Evolutionary conservation across 148 eudicot species (phyloP), one percentile per base, ranked within the genome.

Genomic region (Persicaria tinctoria): DNA sequence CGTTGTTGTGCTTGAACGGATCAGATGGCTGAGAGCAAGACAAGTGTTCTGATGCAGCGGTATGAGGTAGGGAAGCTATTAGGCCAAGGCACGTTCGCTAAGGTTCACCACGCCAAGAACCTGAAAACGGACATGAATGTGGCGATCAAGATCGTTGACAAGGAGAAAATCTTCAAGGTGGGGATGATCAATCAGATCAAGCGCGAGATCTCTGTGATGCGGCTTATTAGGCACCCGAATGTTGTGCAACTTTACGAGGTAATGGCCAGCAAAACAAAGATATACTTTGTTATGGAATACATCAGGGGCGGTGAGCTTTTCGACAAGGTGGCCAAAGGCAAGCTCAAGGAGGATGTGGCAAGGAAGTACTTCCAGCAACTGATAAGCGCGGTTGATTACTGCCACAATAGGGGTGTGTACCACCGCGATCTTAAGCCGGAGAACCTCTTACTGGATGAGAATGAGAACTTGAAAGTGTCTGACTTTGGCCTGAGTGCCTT

Each of bases 31-130:
- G 79, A 82, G 60, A 79, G 8, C 74, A 46, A 50, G 54, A 48
- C 82, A 50, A 66, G 70, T 66, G 71, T 84, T 41, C 75, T 84
- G 59, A 75, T 84, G 84, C 76, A 81, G 23, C 74, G 81, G 12
- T 85, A 83, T 70, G 88, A 85, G 75, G 51, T 83, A 0, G 86
- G 88, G 7, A 85, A 80, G 79, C 62, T 85, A 41, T 74, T 85
- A 2, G 88, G 88, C 12, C 86, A 85, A 27, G 88, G 88, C 41
- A 85, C 88, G 10, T 85, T 85, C 74, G 88, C 88, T 14, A 85
- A 85, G 83, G 88, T 85, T 49, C 80, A 83, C 76, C 78, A 75
- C 51, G 84, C 82, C 0, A 82, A 80, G 77, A 81, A 85, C 83
- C 78, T 85, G 6, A 76, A 77, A 70, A 85, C 82, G 1, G 88